Percentiles rank a stretch among this genome's conserved stretches.
phyloP scores from a whole-genome alignment of 176 grass and related monocot genomes.

The Ensete ventricosum region DNA sequence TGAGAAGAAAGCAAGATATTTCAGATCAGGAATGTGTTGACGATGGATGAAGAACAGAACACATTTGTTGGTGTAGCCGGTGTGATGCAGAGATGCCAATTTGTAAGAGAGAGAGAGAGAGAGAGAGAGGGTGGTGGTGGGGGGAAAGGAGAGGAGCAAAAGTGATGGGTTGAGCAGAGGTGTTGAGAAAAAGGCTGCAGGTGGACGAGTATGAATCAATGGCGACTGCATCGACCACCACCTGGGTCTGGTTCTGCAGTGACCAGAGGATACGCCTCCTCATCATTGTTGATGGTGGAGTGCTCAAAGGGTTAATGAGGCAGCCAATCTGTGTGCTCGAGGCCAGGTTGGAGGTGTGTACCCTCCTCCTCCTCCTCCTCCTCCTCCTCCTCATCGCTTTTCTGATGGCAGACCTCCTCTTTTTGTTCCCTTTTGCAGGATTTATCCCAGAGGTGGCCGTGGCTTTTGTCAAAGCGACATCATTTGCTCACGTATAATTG shows the following conservation, averaged over 20 bases:
- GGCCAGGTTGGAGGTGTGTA: neutral
- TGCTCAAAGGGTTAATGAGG: neutral
- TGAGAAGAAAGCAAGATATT: too few species aligned
- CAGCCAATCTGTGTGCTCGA: neutral
- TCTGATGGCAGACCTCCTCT: neutral
- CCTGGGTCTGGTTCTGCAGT: too few species aligned
- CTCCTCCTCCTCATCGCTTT: neutral
- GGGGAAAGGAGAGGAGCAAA: neutral
- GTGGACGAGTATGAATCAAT: neutral
- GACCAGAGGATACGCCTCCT: neutral
- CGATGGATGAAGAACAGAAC: too few species aligned
- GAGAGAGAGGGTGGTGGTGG: neutral
- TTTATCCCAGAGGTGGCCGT: neutral
- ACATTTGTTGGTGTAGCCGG: too few species aligned
- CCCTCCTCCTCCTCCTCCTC: neutral
- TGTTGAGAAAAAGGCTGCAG: neutral
- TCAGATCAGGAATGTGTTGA: too few species aligned
- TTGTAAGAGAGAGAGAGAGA: too few species aligned
- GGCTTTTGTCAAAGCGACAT: neutral
- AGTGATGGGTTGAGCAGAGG: too few species aligned
- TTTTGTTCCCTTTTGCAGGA: constrained; percentile 8
- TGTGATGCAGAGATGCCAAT: too few species aligned
- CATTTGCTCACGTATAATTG: neutral
- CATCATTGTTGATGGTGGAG: neutral
- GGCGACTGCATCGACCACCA: neutral